Evolutionary conservation across 257 asterid genomes (phyloP).

Genomic region (Salvia miltiorrhiza): DNA sequence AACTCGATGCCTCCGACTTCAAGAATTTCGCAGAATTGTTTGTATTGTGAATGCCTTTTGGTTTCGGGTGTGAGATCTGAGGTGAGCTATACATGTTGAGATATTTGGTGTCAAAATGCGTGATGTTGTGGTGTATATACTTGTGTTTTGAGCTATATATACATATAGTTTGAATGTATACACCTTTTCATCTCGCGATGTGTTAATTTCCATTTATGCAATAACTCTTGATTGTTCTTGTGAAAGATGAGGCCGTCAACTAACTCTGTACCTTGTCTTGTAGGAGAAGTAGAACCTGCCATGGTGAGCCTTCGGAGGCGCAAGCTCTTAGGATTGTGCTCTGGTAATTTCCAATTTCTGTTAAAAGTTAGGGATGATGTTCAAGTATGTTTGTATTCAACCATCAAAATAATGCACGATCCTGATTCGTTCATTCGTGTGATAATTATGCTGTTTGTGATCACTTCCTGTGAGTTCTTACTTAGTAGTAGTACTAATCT

Average conservation of each 20-base stretch:
- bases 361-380: background rate
- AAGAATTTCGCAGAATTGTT: background rate
- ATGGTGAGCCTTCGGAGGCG: slow-evolving; percentile 98
- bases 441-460: background rate
- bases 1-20: background rate
- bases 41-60: background rate
- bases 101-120: background rate
- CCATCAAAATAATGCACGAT: background rate
- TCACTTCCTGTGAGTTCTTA: background rate
- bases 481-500: background rate
- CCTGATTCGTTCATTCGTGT: background rate
- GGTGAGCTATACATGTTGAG: background rate
- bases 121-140: background rate
- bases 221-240: background rate
- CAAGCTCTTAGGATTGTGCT: slow-evolving; percentile 50
- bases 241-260: slow-evolving; percentile 3
- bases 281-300: slow-evolving; percentile 34
- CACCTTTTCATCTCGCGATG: slow-evolving; percentile 21
- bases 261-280: slow-evolving; percentile 11
- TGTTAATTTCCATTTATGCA: background rate
- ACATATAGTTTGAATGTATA: background rate
- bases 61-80: background rate
- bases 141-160: background rate
- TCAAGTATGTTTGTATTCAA: background rate
- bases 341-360: slow-evolving; percentile 44